These are phyloP conservation scores for Xylariaceae sp. DNA, from an alignment of 2,329 filamentous ascomycete genomes.

Conservation along the genomic window DNA sequence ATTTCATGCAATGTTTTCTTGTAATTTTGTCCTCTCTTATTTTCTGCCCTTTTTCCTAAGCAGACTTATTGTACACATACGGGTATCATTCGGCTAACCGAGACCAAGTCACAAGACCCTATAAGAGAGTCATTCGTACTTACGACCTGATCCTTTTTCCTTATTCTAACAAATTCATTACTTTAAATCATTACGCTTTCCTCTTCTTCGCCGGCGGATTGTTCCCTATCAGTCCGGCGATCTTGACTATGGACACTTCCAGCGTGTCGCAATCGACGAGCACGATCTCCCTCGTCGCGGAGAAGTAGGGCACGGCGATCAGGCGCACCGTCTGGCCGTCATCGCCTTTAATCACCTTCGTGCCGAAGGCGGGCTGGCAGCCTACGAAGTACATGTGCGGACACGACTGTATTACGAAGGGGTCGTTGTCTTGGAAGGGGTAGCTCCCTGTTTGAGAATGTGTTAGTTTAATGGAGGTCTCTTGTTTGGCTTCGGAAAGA, in stretches of 20 bases:
- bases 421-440: conserved; percentile 90
- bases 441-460: conserved; percentile 65
- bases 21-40: too few relatives aligned
- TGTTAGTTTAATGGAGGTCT: neutral
- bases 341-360: conserved; percentile 60
- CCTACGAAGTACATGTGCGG: conserved; percentile 91
- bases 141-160: neutral
- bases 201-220: neutral
- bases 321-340: conserved; percentile 68
- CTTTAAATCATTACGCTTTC: neutral
- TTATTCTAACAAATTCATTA: neutral
- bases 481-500: neutral
- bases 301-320: conserved; percentile 79
- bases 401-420: conserved; percentile 77
- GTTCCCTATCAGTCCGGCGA: conserved; percentile 28
- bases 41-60: too few relatives aligned
- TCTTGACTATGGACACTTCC: conserved; percentile 66
- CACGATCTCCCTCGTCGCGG: conserved; percentile 70
- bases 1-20: too few relatives aligned
- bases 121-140: too few relatives aligned
- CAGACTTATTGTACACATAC: too few relatives aligned
- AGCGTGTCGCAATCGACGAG: conserved; percentile 81
- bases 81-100: too few relatives aligned
- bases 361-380: conserved; percentile 74
- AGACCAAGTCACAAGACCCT: too few relatives aligned